Evolutionary conservation across 1,284 basidiomycete species (phyloP), one percentile per base, ranked within the genome.

Genomic region (Ustanciosporium gigantosporum): DNA sequence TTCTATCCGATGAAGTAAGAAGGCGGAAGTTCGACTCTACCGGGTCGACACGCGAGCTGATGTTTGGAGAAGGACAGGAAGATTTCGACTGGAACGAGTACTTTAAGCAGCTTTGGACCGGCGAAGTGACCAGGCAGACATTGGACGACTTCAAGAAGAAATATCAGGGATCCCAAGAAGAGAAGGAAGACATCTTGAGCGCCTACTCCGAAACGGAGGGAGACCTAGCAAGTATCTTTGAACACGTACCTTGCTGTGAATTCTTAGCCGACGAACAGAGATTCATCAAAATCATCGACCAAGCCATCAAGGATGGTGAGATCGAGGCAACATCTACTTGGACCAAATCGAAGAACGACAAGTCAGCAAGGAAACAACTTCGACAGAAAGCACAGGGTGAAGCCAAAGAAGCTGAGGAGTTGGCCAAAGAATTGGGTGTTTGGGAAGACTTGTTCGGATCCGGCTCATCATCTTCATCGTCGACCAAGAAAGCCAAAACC

Each of bases 11-110:
- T 36, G 56, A 59, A 21, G 55, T 58, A 22, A 51, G 72, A 9
- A 43, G 71, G 4, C 58, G 65, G 27, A 62, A 70, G 20, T 78
- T 74, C 41, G 76, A 78, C 45, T 50, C 51, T 8, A 76, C 76
- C 2, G 76, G 76, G 17, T 58, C 68, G 9, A 78, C 76, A 5
- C 47, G 61, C 38, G 70, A 74, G 56, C 52, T 67, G 14, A 64
- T 61, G 40, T 46, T 75, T 17, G 70, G 66, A 39, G 70, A 70
- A n/a, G 66, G 58, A 4, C 72, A 73, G 25, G 67, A 46, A 11
- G 57, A 67, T n/a, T 66, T 76, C n/a, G 70, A 74, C 67, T 78
- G 76, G 76, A 66, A 76, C 46, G 71, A 74, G n/a, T 76, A 78
- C 65, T 78, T 78, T 52, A 68, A 70, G 38, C 58, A 60, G 47